Evolutionary conservation across 768 basidiomycete species (phyloP).

Genomic region (Termitomyces sp.): DNA sequence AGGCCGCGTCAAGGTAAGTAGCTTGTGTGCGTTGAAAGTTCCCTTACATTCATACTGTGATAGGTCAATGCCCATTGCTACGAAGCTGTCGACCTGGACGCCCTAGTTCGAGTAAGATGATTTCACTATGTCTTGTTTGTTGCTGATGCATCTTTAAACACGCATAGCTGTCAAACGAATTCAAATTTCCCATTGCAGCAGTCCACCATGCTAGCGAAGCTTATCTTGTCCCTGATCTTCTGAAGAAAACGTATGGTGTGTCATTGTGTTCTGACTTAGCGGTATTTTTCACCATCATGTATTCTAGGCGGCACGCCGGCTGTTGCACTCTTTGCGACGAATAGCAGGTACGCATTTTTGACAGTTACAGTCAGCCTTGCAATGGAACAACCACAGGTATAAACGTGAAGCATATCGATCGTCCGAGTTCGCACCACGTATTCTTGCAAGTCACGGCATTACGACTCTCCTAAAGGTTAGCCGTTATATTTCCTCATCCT

Average conservation of each 20-base stretch:
- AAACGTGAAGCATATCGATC: slow-evolving; percentile 82
- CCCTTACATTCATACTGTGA: neutral
- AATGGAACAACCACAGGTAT: slow-evolving; percentile 32
- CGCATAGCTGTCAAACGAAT: slow-evolving; percentile 72
- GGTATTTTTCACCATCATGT: neutral
- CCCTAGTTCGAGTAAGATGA: slow-evolving; percentile 51
- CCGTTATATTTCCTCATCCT: neutral
- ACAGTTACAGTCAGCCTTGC: neutral
- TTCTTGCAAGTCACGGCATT: slow-evolving; percentile 65
- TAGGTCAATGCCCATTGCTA: slow-evolving; percentile 56
- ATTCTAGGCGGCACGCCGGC: slow-evolving; percentile 59
- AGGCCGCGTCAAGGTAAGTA: slow-evolving; percentile 64
- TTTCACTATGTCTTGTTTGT: neutral
- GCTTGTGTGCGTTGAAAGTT: neutral
- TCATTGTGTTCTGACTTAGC: neutral
- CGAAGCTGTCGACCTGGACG: slow-evolving; percentile 66
- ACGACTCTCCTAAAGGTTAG: slow-evolving; percentile 71
- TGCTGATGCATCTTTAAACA: neutral
- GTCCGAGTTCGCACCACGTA: slow-evolving; percentile 74
- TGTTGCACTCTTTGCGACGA: slow-evolving; percentile 70
- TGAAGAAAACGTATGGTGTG: slow-evolving; percentile 67
- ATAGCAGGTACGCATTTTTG: slow-evolving; percentile 25
- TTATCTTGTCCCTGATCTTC: slow-evolving; percentile 72
- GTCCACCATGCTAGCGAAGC: slow-evolving; percentile 82
- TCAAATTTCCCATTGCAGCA: slow-evolving; percentile 72